A percentile compares a stretch with the other conserved stretches of the same genome.
Conservation (phyloP, 2,329 filamentous ascomycete species). For the Stagonosporopsis rhizophila region DNA sequence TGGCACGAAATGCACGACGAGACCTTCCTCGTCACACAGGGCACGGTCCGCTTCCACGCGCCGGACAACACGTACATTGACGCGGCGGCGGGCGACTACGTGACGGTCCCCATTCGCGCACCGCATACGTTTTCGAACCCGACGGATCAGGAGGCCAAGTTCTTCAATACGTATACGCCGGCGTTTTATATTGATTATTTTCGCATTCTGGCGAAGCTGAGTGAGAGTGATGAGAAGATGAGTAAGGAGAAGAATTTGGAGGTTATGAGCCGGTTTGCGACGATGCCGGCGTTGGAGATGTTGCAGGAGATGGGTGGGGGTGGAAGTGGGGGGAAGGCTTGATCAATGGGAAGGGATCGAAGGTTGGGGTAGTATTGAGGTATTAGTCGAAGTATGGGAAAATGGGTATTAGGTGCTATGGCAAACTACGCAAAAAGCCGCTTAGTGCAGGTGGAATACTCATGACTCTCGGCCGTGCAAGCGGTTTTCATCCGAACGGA, state of each 20-base stretch:
- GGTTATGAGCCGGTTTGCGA: slow-evolving; percentile 60
- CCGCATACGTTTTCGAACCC: slow-evolving; percentile 66
- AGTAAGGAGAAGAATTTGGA: slow-evolving; percentile 58
- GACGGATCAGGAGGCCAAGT: slow-evolving; percentile 60
- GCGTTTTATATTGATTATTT: slow-evolving; percentile 66
- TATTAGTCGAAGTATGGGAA: too few species aligned
- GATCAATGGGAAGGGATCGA: neutral
- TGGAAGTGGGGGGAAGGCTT: slow-evolving; percentile 9
- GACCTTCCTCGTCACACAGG: slow-evolving; percentile 63
- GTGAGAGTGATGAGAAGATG: slow-evolving; percentile 54
- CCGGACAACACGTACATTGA: slow-evolving; percentile 55
- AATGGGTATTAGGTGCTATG: slow-evolving; percentile 2
- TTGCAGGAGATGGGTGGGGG: slow-evolving; percentile 27
- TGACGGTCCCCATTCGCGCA: slow-evolving; percentile 61
- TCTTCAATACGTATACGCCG: slow-evolving; percentile 66
- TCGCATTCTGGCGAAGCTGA: slow-evolving; percentile 58
- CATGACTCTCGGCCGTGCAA: too few species aligned
- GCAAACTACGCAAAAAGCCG: neutral
- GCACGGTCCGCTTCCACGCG: slow-evolving; percentile 60
- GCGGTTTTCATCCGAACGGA: too few species aligned
- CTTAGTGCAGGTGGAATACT: neutral
- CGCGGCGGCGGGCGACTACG: slow-evolving; percentile 61
- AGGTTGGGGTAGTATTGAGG: too few species aligned
- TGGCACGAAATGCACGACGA: slow-evolving; percentile 66
- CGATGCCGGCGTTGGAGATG: too few species aligned